Base-by-base conservation (phyloP, 345 rosid species). In the Gossypium longicalyx region DNA sequence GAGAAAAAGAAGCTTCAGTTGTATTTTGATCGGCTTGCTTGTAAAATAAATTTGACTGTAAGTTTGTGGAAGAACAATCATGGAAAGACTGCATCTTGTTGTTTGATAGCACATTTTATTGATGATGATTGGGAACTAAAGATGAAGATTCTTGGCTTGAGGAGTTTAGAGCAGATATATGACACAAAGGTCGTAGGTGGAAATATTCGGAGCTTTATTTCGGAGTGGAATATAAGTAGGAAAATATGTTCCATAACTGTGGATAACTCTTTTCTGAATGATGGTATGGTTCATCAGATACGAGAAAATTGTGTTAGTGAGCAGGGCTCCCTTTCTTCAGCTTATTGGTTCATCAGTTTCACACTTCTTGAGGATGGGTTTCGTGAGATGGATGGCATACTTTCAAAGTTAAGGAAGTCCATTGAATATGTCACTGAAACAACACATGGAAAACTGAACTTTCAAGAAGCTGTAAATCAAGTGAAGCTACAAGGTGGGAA, bases 121-220 rank as follows among this genome's bases (percentile, higher is more conserved):
- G 68, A 73, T 61, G 57, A 73, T 47, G 12, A 1, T 13, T 72
- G 67, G 75, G 45, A 22, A 72, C 2, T 60, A 19, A 23, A 45
- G 58, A 9, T 2, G 10, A 72, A 45, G 57, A 47, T 60, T 16
- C 8, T 72, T 59, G 34, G 13, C 34, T 58, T 72, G 17, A 70
- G 11, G 12, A 70, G 10, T 2, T 9, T 25, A 20, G 17, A 25
- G 29, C n/a, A 41, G 17, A 1, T 4, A 15, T 9, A 1, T 12
- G 19, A 16, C 23, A 43, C 10, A 15, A n/a, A 22, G 22, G 0
- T n/a, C 1, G 1, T 12, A 34, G 9, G 4, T 2, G 16, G 17
- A 22, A 43, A n/a, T 22, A 2, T 57, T 23, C 11, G 23, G 23
- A 15, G 23, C 5, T n/a, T 25, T 38, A 2, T 54, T 25, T 19